Evolutionary conservation across 2,329 filamentous ascomycete species (phyloP).

Genomic region (Pseudocercospora cruenta): DNA sequence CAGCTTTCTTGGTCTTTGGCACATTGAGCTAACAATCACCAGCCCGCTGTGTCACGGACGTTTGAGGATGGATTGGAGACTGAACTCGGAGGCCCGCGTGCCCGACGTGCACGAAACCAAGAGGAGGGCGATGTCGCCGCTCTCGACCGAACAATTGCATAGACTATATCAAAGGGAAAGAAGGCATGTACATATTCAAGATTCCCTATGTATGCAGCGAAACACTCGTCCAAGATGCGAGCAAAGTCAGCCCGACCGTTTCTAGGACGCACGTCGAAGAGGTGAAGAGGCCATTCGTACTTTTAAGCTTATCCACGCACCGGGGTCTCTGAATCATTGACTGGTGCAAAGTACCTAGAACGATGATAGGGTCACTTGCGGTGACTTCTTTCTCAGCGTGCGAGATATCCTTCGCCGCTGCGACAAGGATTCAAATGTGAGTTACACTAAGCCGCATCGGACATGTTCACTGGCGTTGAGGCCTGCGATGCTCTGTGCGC

Average conservation of each 20-base stretch:
- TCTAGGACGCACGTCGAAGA: neutral
- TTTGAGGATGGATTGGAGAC: conserved; percentile 53
- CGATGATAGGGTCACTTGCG: too few species aligned
- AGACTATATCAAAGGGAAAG: neutral
- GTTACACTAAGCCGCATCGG: too few species aligned
- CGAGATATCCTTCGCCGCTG: too few species aligned
- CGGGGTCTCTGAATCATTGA: neutral
- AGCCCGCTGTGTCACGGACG: conserved; percentile 48
- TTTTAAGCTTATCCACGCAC: neutral
- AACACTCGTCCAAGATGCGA: neutral
- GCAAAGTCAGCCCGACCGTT: neutral
- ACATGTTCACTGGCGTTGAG: neutral
- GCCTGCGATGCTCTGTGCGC: neutral
- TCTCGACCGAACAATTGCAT: conserved; percentile 24
- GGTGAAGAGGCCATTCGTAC: neutral
- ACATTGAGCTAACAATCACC: neutral
- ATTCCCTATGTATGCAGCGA: conserved; percentile 10
- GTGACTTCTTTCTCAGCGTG: too few species aligned
- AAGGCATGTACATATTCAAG: conserved; percentile 24
- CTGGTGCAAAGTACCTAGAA: too few species aligned
- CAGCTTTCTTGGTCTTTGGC: neutral
- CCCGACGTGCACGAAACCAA: conserved; percentile 37
- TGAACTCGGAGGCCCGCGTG: conserved; percentile 52
- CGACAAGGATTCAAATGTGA: too few species aligned
- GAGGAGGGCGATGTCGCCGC: conserved; percentile 28